Evolutionary conservation across 2,329 filamentous ascomycete genomes (phyloP).

Genomic region (Stemphylium vesicarium): DNA sequence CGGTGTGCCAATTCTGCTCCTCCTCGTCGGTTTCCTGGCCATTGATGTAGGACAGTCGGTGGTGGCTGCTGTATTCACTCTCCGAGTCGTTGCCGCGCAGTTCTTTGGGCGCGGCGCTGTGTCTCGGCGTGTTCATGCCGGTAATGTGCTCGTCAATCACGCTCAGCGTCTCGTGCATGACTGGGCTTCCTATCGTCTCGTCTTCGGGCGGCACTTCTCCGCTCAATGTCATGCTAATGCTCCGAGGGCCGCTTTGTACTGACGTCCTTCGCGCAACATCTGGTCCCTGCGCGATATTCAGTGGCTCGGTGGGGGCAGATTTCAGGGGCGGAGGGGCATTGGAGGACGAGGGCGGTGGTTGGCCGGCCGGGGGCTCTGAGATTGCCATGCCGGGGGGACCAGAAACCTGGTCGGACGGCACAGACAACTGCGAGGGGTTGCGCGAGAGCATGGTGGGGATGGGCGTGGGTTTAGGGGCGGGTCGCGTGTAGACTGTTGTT

Average conservation of each 20-base stretch:
- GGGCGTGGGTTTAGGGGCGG: constrained; percentile 57
- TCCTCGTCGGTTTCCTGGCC: constrained; percentile 96
- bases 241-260: constrained; percentile 33
- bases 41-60: constrained; percentile 87
- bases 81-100: constrained; percentile 73
- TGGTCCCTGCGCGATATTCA: constrained; percentile 30
- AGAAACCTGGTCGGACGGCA: constrained; percentile 15
- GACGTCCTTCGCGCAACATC: constrained; percentile 24
- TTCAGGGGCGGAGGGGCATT: constrained; percentile 26
- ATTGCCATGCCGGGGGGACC: constrained; percentile 24
- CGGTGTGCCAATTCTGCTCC: constrained; percentile 72
- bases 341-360: constrained; percentile 16
- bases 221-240: constrained; percentile 46
- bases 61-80: constrained; percentile 87
- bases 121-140: constrained; percentile 72
- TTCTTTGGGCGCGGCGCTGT: constrained; percentile 60
- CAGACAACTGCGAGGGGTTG: constrained; percentile 33
- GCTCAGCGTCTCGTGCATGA: constrained; percentile 92
- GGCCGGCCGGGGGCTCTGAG: constrained; percentile 24
- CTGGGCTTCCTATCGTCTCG: constrained; percentile 67
- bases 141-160: constrained; percentile 98
- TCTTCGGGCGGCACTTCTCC: constrained; percentile 49
- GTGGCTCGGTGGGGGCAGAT: constrained; percentile 33
- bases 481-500: constrained; percentile 65
- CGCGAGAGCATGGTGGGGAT: constrained; percentile 40